These are phyloP conservation scores for Cladosporium cucumerinum DNA, from an alignment of 2,329 filamentous ascomycete species.

Conservation along the genomic window DNA sequence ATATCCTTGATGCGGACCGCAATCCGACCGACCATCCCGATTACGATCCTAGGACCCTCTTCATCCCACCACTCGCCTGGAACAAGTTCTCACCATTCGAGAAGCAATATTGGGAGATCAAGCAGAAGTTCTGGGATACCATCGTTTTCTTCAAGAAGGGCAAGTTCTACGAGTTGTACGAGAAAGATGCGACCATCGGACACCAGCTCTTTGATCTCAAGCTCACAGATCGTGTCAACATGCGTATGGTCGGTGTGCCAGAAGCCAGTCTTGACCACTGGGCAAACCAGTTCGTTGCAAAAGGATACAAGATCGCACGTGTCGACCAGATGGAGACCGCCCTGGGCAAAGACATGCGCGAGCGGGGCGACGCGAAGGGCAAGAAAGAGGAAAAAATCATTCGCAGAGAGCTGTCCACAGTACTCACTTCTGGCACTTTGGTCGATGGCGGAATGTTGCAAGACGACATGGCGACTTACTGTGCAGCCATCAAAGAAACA, in stretches of 20 bases:
- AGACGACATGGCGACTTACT: conserved; percentile 95
- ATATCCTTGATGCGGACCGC: conserved; percentile 78
- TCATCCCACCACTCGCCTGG: conserved; percentile 78
- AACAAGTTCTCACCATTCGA: conserved; percentile 87
- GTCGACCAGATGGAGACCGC: conserved; percentile 98
- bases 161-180: conserved; percentile 98
- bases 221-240: conserved; percentile 95
- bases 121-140: conserved; percentile 95
- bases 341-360: conserved; percentile 96
- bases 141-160: conserved; percentile 99
- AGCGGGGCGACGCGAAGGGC: conserved; percentile 66
- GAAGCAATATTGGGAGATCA: conserved; percentile 99
- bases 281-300: conserved; percentile 97
- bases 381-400: conserved; percentile 90
- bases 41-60: conserved; percentile 88
- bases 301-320: conserved; percentile 93
- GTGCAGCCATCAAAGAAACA: conserved; percentile 79
- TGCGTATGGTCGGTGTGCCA: conserved; percentile 98
- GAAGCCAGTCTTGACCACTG: conserved; percentile 94
- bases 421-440: conserved; percentile 86
- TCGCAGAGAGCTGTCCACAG: conserved; percentile 80
- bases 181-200: conserved; percentile 93
- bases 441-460: conserved; percentile 97
- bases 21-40: conserved; percentile 77
- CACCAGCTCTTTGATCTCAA: conserved; percentile 97